Conservation (phyloP, 371 early-diverging fungal species). For the Circinella minor region DNA sequence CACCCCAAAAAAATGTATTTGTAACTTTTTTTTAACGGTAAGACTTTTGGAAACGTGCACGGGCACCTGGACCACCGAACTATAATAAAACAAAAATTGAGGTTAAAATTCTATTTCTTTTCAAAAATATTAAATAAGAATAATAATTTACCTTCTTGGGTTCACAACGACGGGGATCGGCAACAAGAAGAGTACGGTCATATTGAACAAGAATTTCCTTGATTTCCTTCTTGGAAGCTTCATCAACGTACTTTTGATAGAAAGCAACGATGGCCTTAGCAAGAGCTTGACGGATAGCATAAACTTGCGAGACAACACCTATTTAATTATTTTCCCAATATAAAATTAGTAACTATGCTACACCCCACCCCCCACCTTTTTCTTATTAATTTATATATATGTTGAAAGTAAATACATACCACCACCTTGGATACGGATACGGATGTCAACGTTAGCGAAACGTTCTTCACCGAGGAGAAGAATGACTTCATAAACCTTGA, state of each 20-base stretch:
- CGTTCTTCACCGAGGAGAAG: slow-evolving; percentile 92
- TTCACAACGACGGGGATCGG: slow-evolving; percentile 99
- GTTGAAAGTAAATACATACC: slow-evolving; percentile 52
- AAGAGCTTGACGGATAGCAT: slow-evolving; percentile 98
- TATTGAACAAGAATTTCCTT: slow-evolving; percentile 91
- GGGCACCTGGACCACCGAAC: slow-evolving; percentile 99
- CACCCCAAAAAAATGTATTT: too few relatives aligned
- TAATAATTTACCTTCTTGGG: slow-evolving; percentile 86
- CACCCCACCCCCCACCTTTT: too few relatives aligned
- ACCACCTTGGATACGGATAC: slow-evolving; percentile 96
- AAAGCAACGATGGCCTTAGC: slow-evolving; percentile 98
- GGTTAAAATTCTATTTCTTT: not conserved
- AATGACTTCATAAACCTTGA: slow-evolving; percentile 98
- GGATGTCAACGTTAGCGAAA: slow-evolving; percentile 95
- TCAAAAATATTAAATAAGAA: not conserved
- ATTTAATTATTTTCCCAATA: not conserved
- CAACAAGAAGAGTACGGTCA: slow-evolving; percentile 98
- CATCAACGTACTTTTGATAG: slow-evolving; percentile 98
- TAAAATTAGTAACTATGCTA: too few relatives aligned
- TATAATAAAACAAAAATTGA: not conserved
- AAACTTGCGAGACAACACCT: slow-evolving; percentile 90
- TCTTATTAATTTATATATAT: not conserved
- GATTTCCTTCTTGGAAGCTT: slow-evolving; percentile 98
- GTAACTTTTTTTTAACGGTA: slow-evolving; percentile 76
- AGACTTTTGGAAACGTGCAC: slow-evolving; percentile 97